Conservation (phyloP, 2,329 filamentous ascomycete genomes). For the Phyllosticta citribraziliensis region DNA sequence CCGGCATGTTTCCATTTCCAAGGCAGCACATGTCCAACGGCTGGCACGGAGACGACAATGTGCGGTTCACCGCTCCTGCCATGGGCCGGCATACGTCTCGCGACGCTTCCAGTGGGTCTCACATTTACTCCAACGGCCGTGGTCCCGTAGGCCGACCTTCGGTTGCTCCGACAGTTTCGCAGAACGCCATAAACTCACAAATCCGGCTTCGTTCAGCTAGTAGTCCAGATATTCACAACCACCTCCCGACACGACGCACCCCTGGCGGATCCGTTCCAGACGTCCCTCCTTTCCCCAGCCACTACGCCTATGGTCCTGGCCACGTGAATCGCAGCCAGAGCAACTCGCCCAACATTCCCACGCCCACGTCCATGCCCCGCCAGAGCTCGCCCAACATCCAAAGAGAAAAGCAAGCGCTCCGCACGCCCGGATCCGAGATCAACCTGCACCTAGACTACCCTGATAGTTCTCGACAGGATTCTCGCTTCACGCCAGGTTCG, state of each 20-base stretch:
- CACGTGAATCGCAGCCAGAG: conserved; percentile 69
- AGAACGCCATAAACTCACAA: conserved; percentile 41
- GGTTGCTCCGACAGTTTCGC: conserved; percentile 55
- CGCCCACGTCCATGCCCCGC: conserved; percentile 51
- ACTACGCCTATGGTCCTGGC: conserved; percentile 46
- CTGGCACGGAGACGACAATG: conserved; percentile 60
- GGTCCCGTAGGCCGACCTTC: conserved; percentile 64
- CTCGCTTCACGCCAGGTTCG: conserved; percentile 15
- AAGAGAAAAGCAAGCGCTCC: conserved; percentile 34
- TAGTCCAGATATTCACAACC: conserved; percentile 82
- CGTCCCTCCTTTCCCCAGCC: conserved; percentile 45
- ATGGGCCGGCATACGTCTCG: conserved; percentile 72
- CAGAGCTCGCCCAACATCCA: conserved; percentile 63
- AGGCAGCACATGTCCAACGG: conserved; percentile 59
- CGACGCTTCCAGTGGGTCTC: conserved; percentile 57
- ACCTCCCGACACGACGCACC: conserved; percentile 47
- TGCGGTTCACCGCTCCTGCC: conserved; percentile 81
- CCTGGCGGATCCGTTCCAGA: conserved; percentile 31
- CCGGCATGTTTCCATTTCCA: conserved; percentile 71
- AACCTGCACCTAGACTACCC: conserved; percentile 32
- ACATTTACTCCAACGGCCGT: conserved; percentile 54
- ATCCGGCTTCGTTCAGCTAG: conserved; percentile 82
- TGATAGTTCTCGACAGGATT: conserved; percentile 22
- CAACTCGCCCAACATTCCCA: conserved; percentile 57
- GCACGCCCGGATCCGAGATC: conserved; percentile 9